These are phyloP conservation scores for Phoma herbarum DNA, from an alignment of 2,329 filamentous ascomycete species.

Conservation along the genomic window DNA sequence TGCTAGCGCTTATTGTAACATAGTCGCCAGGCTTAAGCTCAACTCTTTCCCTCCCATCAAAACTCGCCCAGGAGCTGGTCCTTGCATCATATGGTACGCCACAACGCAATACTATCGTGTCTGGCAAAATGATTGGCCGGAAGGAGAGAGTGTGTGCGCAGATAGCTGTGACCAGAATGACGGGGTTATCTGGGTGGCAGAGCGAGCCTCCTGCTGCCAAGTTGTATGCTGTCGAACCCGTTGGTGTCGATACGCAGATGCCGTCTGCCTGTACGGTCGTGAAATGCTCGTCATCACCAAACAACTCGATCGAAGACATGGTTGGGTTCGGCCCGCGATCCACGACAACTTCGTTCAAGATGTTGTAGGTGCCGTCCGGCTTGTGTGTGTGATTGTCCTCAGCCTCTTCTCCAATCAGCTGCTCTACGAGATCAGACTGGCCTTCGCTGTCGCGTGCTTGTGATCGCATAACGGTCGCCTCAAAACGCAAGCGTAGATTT, in stretches of 20 bases:
- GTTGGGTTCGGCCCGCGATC: constrained; percentile 94
- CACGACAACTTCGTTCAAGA: constrained; percentile 96
- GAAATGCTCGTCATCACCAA: constrained; percentile 94
- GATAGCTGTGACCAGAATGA: constrained; percentile 93
- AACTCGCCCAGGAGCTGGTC: constrained; percentile 94
- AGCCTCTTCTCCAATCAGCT: constrained; percentile 85
- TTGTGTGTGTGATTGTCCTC: constrained; percentile 86
- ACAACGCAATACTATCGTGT: constrained; percentile 91
- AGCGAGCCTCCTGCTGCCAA: constrained; percentile 93
- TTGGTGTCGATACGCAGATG: constrained; percentile 92
- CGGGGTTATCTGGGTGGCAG: constrained; percentile 94
- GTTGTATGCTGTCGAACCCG: constrained; percentile 94
- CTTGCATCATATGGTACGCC: constrained; percentile 95
- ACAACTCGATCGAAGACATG: constrained; percentile 91
- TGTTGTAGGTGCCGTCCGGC: constrained; percentile 85
- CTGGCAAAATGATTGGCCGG: constrained; percentile 93
- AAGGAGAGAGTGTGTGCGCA: constrained; percentile 96
- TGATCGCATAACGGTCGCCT: constrained; percentile 91
- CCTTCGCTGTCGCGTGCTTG: constrained; percentile 56
- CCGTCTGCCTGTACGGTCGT: constrained; percentile 94
- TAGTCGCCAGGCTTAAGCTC: constrained; percentile 82
- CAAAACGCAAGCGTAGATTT: constrained; percentile 86
- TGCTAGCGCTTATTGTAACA: constrained; percentile 81
- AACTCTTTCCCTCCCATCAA: constrained; percentile 85
- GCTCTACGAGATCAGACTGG: constrained; percentile 72